Percentiles rank a stretch among this genome's conserved stretches.
phyloP scores from a whole-genome alignment of 129 eudicot species.

The Silybum marianum region DNA sequence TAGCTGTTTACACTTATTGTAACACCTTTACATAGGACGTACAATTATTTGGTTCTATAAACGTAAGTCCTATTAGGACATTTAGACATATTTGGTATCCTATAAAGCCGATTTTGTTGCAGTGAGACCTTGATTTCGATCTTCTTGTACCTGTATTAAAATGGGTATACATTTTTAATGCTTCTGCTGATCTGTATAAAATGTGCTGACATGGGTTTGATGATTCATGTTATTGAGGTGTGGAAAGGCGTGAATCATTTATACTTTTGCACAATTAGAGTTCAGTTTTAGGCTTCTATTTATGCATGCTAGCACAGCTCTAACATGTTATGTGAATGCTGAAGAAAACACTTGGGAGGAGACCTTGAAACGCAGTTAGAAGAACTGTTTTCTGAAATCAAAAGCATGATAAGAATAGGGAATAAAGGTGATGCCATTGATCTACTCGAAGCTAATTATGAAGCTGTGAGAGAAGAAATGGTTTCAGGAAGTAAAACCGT shows the following conservation, averaged over 20 bases:
- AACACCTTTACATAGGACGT: not conserved
- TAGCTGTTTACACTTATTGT: not conserved
- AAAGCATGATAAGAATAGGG: conserved; percentile 61
- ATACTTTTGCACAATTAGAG: conserved; percentile 10
- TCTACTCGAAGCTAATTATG: conserved; percentile 81
- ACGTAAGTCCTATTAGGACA: not conserved
- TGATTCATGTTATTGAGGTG: conserved; percentile 6
- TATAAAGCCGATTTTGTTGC: not conserved
- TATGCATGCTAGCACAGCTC: conserved; percentile 31
- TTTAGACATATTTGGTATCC: not conserved
- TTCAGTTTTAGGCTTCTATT: conserved; percentile 20
- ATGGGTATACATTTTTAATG: not conserved
- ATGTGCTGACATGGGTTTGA: not conserved
- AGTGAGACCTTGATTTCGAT: not conserved
- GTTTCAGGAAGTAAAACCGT: conserved; percentile 53
- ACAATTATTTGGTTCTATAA: not conserved
- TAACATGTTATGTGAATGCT: conserved; percentile 26
- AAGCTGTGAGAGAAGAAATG: conserved; percentile 71
- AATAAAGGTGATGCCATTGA: conserved; percentile 60
- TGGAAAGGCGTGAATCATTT: not conserved
- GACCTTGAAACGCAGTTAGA: conserved; percentile 65
- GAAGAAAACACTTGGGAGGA: conserved; percentile 43
- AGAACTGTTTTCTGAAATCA: conserved; percentile 71
- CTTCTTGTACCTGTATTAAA: not conserved
- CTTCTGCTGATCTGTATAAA: not conserved